Evolutionary conservation across 2,329 filamentous ascomycete genomes (phyloP), one percentile per base, ranked within the genome.

Genomic region (Clathrospora elynae): DNA sequence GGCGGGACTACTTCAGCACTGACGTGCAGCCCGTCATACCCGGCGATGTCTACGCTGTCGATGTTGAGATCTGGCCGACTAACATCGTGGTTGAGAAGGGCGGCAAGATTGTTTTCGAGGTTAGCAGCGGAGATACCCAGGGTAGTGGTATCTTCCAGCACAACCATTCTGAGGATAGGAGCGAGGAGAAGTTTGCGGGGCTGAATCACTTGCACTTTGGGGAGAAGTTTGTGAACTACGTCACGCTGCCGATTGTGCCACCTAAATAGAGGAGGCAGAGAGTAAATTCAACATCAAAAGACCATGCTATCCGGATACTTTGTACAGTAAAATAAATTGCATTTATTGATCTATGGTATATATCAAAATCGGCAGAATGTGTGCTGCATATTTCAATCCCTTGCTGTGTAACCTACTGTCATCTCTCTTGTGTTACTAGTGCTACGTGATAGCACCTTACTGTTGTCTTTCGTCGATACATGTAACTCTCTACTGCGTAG

Each of bases 21-120:
- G 82, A 85, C 46, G 60, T 67, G 10, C 62, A 57, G 43, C 72
- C 76, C 1, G 81, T 86, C 6, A 73, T 77, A 18, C 68, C 73
- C 0, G 78, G 77, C 0, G 77, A 82, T 40, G 70, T 83, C 0
- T 86, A 86, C 53, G 66, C 61, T 0, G 79, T 85, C 0, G 82
- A 86, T 48, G 71, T 86, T 0, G 83, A 86, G 60, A 62, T 86
- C 0, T 86, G 82, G 83, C 82, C 83, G 0, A 85, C 82, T 0
- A 83, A 82, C 46, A 80, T 85, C 0, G 68, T 84, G 0, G 68
- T 76, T 1, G 75, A 74, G 48, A 72, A 74, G 47, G 81, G 81
- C 0, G 77, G 73, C 0, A 75, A 70, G 54, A 53, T 84, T 11
- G 72, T 83, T 2, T 75, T 85, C 28, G 81, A 84, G 61, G 70